Evolutionary conservation across 441 rosid genomes (phyloP).

Genomic region (Aquilaria agallochum): DNA sequence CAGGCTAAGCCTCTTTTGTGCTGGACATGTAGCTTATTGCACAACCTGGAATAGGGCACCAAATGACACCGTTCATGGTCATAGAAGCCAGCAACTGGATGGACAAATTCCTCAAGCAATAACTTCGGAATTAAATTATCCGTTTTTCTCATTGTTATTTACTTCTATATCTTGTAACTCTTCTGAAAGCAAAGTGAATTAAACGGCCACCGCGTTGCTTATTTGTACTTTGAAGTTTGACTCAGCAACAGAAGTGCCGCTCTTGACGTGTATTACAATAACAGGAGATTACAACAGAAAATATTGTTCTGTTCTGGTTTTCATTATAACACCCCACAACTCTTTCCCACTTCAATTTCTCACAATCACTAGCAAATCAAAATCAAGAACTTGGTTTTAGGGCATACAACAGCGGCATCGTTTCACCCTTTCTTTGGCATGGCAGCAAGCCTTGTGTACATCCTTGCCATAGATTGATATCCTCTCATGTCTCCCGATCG

Average conservation of each 20-base stretch:
- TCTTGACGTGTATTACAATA: too few relatives aligned
- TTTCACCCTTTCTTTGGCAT: slow-evolving; percentile 86
- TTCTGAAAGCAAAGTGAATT: too few relatives aligned
- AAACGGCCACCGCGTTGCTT: too few relatives aligned
- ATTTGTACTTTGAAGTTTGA: too few relatives aligned
- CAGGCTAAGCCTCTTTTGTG: neutral
- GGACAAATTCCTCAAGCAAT: slow-evolving; percentile 55
- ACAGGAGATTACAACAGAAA: too few relatives aligned
- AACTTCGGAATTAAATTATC: neutral
- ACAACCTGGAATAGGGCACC: slow-evolving; percentile 76
- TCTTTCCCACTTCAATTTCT: neutral
- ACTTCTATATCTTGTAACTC: neutral
- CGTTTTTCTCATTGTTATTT: neutral
- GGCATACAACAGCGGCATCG: neutral
- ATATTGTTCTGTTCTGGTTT: too few relatives aligned
- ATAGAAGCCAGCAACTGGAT: slow-evolving; percentile 88
- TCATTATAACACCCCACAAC: too few relatives aligned
- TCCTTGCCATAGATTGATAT: slow-evolving; percentile 91
- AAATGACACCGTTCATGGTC: slow-evolving; percentile 70
- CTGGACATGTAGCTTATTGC: slow-evolving; percentile 47
- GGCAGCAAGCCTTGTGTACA: slow-evolving; percentile 97
- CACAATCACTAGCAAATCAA: neutral
- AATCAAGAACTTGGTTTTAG: neutral
- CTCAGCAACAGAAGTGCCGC: too few relatives aligned
- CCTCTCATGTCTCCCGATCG: slow-evolving; percentile 94